A percentile compares a stretch with the other conserved stretches of the same genome.
Evolutionary conservation across 1,284 basidiomycete species (phyloP).

Genomic region (Cutaneotrichosporon cutaneum): DNA sequence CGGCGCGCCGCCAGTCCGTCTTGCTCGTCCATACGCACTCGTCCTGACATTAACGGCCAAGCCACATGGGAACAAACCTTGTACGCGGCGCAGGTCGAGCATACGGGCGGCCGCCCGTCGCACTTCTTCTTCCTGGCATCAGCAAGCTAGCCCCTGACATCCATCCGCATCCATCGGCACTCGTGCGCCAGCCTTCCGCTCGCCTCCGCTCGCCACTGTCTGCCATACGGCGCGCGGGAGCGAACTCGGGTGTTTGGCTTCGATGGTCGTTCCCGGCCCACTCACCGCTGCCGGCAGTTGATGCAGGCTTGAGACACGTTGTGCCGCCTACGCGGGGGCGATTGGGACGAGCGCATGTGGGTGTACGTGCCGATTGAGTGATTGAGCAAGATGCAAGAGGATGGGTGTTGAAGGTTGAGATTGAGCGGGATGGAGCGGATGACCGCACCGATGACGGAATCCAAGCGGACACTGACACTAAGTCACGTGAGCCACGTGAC

Average conservation of each 20-base stretch:
- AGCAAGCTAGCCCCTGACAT: background rate
- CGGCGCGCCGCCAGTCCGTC: slow-evolving; percentile 34
- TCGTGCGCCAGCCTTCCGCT: too few relatives aligned
- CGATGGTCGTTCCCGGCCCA: too few relatives aligned
- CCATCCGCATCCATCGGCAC: too few relatives aligned
- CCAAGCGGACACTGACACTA: too few relatives aligned
- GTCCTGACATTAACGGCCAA: slow-evolving; percentile 24
- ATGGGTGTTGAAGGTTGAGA: background rate
- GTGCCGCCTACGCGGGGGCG: background rate
- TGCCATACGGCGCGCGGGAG: too few relatives aligned
- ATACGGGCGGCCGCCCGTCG: slow-evolving; percentile 40
- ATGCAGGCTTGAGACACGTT: slow-evolving; percentile 21
- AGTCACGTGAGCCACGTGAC: too few relatives aligned
- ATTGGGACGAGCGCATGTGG: background rate
- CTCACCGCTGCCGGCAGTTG: slow-evolving; percentile 22
- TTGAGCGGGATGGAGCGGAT: background rate
- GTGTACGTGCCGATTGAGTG: background rate
- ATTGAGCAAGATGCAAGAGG: background rate
- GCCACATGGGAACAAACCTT: slow-evolving; percentile 24
- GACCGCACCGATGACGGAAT: too few relatives aligned
- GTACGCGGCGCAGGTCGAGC: slow-evolving; percentile 41
- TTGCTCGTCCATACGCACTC: slow-evolving; percentile 34
- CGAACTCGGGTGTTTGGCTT: too few relatives aligned
- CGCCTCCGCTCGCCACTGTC: too few relatives aligned
- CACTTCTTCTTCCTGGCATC: slow-evolving; percentile 40